Percentiles rank a stretch among this genome's conserved stretches.
These are phyloP conservation scores for Neopestalotiopsis sp. DNA, from an alignment of 2,329 filamentous ascomycete species.

Conservation along the genomic window DNA sequence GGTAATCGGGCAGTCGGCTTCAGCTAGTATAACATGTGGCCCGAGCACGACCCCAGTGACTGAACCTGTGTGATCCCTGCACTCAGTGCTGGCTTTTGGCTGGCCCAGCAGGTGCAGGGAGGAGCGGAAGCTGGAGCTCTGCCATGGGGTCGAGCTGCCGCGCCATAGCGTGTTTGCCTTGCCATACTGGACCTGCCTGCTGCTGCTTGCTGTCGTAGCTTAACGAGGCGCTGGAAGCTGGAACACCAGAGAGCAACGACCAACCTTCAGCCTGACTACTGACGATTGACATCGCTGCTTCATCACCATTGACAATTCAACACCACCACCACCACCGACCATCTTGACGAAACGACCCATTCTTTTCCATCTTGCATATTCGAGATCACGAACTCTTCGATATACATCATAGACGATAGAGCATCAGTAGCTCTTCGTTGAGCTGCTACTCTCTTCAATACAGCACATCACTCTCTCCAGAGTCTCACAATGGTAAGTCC, in stretches of 20 bases:
- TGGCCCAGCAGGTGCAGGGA: not conserved
- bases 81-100: not conserved
- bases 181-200: conserved; percentile 21
- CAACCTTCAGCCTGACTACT: conserved; percentile 17
- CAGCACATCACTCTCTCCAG: conserved; percentile 1
- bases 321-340: not conserved
- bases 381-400: not conserved
- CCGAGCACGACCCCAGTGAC: conserved; percentile 9
- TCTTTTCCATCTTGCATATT: not conserved
- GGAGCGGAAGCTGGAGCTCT: not conserved
- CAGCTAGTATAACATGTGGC: not conserved
- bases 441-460: not conserved
- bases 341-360: not conserved
- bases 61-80: conserved; percentile 9
- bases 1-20: not conserved
- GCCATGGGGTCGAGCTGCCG: conserved; percentile 29
- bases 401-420: not conserved
- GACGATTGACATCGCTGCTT: conserved; percentile 11
- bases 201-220: conserved; percentile 7
- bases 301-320: not conserved
- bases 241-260: conserved; percentile 28
- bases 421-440: conserved; percentile 1
- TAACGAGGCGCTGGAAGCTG: conserved; percentile 33
- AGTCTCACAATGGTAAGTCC: conserved; percentile 39
- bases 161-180: conserved; percentile 51